Evolutionary conservation across 2,329 filamentous ascomycete genomes (phyloP).

Genomic region (Chrysoporthe cubensis): DNA sequence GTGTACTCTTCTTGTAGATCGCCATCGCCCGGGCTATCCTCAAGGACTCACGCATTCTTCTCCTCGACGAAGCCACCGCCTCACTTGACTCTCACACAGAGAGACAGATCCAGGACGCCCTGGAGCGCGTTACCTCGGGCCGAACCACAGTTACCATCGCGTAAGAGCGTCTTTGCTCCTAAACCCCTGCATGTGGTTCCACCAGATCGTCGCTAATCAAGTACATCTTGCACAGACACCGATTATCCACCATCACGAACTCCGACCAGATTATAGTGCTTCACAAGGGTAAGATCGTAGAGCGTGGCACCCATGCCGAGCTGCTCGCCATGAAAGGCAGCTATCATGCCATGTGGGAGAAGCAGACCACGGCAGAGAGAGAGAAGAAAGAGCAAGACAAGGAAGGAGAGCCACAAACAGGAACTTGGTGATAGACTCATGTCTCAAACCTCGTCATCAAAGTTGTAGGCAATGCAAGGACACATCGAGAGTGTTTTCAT

Average conservation of each 20-base stretch:
- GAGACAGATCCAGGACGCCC: slow-evolving; percentile 78
- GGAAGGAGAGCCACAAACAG: slow-evolving; percentile 14
- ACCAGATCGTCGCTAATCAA: not conserved
- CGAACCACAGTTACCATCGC: slow-evolving; percentile 59
- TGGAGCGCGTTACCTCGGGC: slow-evolving; percentile 38
- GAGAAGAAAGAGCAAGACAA: slow-evolving; percentile 34
- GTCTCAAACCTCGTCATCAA: not conserved
- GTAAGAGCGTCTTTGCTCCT: slow-evolving; percentile 34
- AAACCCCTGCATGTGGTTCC: not conserved
- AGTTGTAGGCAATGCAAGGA: not conserved
- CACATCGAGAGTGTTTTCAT: not conserved
- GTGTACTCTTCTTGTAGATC: slow-evolving; percentile 41
- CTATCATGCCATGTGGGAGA: slow-evolving; percentile 58
- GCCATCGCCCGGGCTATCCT: slow-evolving; percentile 92
- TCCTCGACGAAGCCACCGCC: slow-evolving; percentile 91
- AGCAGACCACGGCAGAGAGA: slow-evolving; percentile 50
- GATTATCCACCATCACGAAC: slow-evolving; percentile 60
- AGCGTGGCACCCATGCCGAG: slow-evolving; percentile 54
- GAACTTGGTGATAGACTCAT: not conserved
- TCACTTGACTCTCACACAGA: slow-evolving; percentile 91
- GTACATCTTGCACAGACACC: slow-evolving; percentile 45
- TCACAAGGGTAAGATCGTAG: slow-evolving; percentile 53
- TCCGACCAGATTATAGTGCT: slow-evolving; percentile 61
- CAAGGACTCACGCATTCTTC: slow-evolving; percentile 88
- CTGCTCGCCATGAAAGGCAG: slow-evolving; percentile 49